Percentiles rank a stretch among this genome's conserved stretches.
Conservation (phyloP, 352 stramenopile species). For the Pythium coloratum region DNA sequence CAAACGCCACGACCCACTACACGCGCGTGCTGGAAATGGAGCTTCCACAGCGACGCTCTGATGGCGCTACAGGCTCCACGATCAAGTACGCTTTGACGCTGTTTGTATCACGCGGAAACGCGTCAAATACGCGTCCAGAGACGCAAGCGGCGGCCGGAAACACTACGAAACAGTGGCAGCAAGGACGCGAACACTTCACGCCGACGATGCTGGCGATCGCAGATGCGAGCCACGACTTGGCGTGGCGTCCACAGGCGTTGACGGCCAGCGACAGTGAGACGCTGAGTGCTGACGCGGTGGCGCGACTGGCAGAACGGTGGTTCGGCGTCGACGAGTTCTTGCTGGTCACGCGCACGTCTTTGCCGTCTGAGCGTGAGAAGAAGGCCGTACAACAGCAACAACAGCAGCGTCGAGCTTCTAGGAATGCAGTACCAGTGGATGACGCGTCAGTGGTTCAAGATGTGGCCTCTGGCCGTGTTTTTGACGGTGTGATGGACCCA, state of each 20-base stretch:
- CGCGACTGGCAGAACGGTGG: slow-evolving; percentile 55
- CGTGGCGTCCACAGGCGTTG: slow-evolving; percentile 21
- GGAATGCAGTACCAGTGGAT: not conserved
- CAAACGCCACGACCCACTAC: not conserved
- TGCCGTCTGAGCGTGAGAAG: slow-evolving; percentile 21
- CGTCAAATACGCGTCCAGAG: not conserved
- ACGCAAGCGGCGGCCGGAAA: not conserved
- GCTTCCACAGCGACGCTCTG: slow-evolving; percentile 21
- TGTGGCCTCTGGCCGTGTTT: slow-evolving; percentile 14
- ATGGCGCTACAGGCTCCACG: slow-evolving; percentile 24
- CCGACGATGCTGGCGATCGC: slow-evolving; percentile 75
- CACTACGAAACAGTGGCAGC: slow-evolving; percentile 45
- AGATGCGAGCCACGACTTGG: slow-evolving; percentile 47
- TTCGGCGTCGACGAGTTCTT: slow-evolving; percentile 77
- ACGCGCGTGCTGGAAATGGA: slow-evolving; percentile 31
- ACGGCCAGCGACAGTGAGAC: slow-evolving; percentile 2
- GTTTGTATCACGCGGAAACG: slow-evolving; percentile 27
- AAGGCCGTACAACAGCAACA: slow-evolving; percentile 11
- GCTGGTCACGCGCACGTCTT: slow-evolving; percentile 47
- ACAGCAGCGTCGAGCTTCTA: slow-evolving; percentile 7
- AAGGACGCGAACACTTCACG: slow-evolving; percentile 75
- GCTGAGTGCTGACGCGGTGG: slow-evolving; percentile 30
- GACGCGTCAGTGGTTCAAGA: slow-evolving; percentile 21
- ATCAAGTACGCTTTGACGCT: slow-evolving; percentile 54
- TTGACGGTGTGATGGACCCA: slow-evolving; percentile 46